Evolutionary conservation across 352 stramenopile genomes (phyloP), one percentile per base, ranked within the genome.

Genomic region (Pythium monospermum): DNA sequence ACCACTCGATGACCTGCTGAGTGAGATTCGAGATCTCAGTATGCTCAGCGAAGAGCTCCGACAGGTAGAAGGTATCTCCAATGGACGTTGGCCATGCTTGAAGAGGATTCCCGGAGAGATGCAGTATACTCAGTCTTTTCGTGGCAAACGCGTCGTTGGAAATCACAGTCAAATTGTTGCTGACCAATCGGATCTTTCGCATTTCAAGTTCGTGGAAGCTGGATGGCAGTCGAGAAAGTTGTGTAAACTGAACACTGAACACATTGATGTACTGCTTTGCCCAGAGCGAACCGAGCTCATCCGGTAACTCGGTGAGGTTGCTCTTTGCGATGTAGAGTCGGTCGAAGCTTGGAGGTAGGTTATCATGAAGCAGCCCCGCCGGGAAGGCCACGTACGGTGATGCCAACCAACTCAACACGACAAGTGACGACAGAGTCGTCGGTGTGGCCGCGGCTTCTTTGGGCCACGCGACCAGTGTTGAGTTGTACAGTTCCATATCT

Each of bases 401-500:
- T 1, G 7, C 26, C 38, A 53, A 51, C 48, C 37, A 59, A 23
- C 31, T 64, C 23, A 58, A 44, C n/a, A 51, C 44, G 1, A 36
- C 26, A 6, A 57, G 25, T 1, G 56, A 64, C 16, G n/a, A 7
- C 15, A 57, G n/a, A 2, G 47, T 49, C n/a, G 33, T 31, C 13
- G 35, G 31, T 16, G 56, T 64, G 6, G 49, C 45, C 1, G 48
- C 56, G 13, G 56, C 48, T 25, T 45, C 44, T 6, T 15, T 19
- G 3, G 49, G 49, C 56, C 56, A 58, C 6, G 40, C 38, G 2
- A n/a, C n/a, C n/a, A 64, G 22, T 12, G 56, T 57, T 12, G 31
- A 49, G 47, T 62, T 62, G 41, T 58, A 64, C 6, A 64, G 25
- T 6, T 58, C 56, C 2, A 64, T 27, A 22, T 49, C 49, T 1